Conservation (phyloP, 495 filamentous ascomycete species). For the Hypoxylon rickii region DNA sequence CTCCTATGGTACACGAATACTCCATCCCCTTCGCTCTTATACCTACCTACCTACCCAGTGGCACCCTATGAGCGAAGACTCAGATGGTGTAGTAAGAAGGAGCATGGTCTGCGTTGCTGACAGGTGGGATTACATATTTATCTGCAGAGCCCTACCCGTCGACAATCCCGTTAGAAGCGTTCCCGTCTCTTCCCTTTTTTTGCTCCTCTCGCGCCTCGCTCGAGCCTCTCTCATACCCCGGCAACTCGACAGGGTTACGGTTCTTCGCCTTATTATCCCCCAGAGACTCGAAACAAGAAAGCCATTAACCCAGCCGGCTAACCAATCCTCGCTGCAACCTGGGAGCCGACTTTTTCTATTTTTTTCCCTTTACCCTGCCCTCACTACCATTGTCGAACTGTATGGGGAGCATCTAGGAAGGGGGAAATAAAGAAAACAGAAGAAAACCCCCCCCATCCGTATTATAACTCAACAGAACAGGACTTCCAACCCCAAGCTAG, state of each 20-base stretch:
- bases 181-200: conserved; percentile 4
- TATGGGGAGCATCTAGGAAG: conserved; percentile 6
- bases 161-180: conserved; percentile 15
- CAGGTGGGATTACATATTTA: conserved; percentile 31
- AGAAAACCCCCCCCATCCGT: too few species aligned
- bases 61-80: conserved; percentile 16
- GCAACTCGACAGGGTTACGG: conserved; percentile 23
- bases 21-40: too few species aligned
- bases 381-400: conserved; percentile 1
- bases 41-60: too few species aligned
- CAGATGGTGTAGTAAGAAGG: conserved; percentile 23
- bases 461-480: too few species aligned
- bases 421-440: too few species aligned
- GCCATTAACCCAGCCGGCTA: conserved; percentile 8
- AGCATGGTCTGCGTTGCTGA: conserved; percentile 21
- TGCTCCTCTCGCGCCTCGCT: conserved; percentile 18
- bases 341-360: conserved; percentile 12
- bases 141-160: conserved; percentile 30
- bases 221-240: conserved; percentile 25
- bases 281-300: conserved; percentile 30
- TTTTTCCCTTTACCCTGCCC: conserved; percentile 3
- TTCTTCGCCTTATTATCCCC: conserved; percentile 28
- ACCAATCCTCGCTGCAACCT: not conserved
- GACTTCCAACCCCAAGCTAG: too few species aligned
- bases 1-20: too few species aligned